Percentiles rank a stretch among this genome's conserved stretches.
These are phyloP conservation scores for Cryptosporidium bovis DNA, from an alignment of 169 alveolate species.

Conservation along the genomic window DNA sequence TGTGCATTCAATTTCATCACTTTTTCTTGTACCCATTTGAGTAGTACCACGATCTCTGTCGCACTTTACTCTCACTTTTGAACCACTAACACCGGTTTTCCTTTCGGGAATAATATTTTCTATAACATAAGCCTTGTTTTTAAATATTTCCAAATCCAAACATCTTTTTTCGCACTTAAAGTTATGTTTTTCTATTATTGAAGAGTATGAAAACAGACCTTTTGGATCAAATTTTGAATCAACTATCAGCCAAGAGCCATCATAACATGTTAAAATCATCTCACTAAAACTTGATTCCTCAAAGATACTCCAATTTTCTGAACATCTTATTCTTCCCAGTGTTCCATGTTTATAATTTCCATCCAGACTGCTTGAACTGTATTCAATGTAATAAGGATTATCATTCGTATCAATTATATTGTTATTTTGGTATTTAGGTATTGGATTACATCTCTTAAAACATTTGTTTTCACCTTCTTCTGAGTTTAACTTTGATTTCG, in stretches of 20 bases:
- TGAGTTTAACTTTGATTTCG: neutral
- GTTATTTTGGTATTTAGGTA: neutral
- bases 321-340: slow-evolving; percentile 45
- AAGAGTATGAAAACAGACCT: neutral
- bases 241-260: slow-evolving; percentile 35
- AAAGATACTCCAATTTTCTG: slow-evolving; percentile 46
- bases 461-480: slow-evolving; percentile 8
- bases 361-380: neutral
- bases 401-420: neutral
- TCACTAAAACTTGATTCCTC: neutral
- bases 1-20: slow-evolving; percentile 43
- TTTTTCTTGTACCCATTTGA: slow-evolving; percentile 37
- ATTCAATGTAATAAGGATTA: slow-evolving; percentile 1
- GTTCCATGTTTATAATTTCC: slow-evolving; percentile 43
- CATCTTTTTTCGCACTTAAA: slow-evolving; percentile 48
- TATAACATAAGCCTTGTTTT: slow-evolving; percentile 53
- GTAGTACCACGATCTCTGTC: slow-evolving; percentile 36
- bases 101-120: neutral
- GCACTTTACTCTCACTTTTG: slow-evolving; percentile 42
- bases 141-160: slow-evolving; percentile 32
- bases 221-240: slow-evolving; percentile 4
- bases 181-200: neutral
- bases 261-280: slow-evolving; percentile 13
- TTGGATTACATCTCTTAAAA: slow-evolving; percentile 31
- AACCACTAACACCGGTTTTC: slow-evolving; percentile 10